These are phyloP conservation scores for Dactylis glomerata DNA, from an alignment of 176 grass and related monocot genomes.

Conservation along the genomic window DNA sequence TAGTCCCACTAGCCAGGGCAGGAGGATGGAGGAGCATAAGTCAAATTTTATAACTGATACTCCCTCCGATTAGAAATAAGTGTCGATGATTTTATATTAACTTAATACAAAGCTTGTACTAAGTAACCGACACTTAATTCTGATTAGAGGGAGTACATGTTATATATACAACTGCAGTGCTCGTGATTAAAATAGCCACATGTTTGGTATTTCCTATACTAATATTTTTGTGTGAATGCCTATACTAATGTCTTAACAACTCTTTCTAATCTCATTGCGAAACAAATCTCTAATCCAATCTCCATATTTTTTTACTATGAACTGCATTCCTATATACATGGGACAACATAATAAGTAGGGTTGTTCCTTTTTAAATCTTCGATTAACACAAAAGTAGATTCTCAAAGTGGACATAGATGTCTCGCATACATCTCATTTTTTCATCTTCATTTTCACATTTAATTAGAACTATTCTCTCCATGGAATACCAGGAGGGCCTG, in stretches of 20 bases:
- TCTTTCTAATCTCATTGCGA: neutral
- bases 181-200: neutral
- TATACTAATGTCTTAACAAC: neutral
- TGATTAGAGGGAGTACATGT: no score
- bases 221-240: no score
- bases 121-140: no score
- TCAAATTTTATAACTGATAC: neutral
- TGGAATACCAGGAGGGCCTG: constrained; percentile 2
- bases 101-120: no score
- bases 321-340: neutral
- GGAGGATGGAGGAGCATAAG: neutral
- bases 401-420: neutral
- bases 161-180: neutral
- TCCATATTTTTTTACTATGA: neutral
- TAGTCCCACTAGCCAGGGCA: neutral
- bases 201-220: neutral
- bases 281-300: neutral
- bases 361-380: neutral
- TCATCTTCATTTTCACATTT: neutral
- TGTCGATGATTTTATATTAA: no score
- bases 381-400: neutral
- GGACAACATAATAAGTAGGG: neutral
- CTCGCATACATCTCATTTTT: neutral
- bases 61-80: no score
- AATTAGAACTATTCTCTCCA: neutral